These are phyloP conservation scores for Talaromyces sp. DNA, from an alignment of 2,329 filamentous ascomycete genomes.

Conservation along the genomic window DNA sequence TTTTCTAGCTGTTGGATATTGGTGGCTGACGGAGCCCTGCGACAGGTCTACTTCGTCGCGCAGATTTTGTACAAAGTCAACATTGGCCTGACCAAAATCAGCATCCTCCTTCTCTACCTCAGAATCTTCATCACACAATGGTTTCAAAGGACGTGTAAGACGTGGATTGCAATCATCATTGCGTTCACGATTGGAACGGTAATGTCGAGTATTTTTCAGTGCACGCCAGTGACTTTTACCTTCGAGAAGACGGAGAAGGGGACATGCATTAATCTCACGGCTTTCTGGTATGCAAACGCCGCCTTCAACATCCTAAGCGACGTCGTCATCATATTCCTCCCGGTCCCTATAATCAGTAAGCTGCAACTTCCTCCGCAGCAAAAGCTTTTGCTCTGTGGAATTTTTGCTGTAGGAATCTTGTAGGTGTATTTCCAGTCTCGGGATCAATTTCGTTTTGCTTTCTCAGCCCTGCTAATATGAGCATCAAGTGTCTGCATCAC, in stretches of 20 bases:
- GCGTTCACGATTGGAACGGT: slow-evolving; percentile 33
- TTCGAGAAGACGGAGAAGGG: slow-evolving; percentile 19
- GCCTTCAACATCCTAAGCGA: slow-evolving; percentile 43
- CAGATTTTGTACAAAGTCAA: slow-evolving; percentile 34
- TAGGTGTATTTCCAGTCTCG: neutral
- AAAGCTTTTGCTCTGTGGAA: slow-evolving; percentile 36
- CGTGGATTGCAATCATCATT: slow-evolving; percentile 34
- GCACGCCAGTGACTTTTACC: slow-evolving; percentile 21
- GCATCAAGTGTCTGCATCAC: slow-evolving; percentile 30
- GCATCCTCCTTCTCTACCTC: slow-evolving; percentile 46
- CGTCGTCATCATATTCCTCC: slow-evolving; percentile 39
- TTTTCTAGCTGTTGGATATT: slow-evolving; percentile 26
- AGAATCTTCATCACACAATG: slow-evolving; percentile 38
- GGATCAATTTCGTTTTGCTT: slow-evolving; percentile 23
- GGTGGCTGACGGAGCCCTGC: neutral
- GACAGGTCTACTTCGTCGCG: slow-evolving; percentile 33
- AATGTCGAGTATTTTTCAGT: slow-evolving; percentile 33
- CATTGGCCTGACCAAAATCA: slow-evolving; percentile 40
- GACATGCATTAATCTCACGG: slow-evolving; percentile 35
- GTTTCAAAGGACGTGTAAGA: slow-evolving; percentile 34
- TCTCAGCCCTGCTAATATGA: neutral
- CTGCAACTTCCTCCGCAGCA: slow-evolving; percentile 41
- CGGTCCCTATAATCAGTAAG: slow-evolving; percentile 38
- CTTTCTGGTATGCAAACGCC: slow-evolving; percentile 43
- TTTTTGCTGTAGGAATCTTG: slow-evolving; percentile 37